phyloP scores from a whole-genome alignment of 2,329 filamentous ascomycete species.

The Moelleriella libera region DNA sequence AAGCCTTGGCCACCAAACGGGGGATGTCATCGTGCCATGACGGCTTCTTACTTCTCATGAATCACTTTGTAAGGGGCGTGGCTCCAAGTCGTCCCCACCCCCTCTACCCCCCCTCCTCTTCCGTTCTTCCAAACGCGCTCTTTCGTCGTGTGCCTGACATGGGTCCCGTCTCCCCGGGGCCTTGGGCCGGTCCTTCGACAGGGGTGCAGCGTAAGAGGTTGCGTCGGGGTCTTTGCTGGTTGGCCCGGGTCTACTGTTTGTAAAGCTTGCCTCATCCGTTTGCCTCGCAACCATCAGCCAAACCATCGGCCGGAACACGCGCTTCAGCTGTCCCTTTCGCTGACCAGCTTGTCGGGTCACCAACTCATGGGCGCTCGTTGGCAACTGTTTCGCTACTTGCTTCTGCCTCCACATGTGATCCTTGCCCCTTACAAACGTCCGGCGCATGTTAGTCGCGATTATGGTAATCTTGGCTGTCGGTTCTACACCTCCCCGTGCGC shows the following conservation, averaged over 20 bases:
- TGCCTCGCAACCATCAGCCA: slow-evolving; percentile 2
- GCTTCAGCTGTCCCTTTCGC: too few relatives aligned
- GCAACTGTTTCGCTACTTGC: too few relatives aligned
- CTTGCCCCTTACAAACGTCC: too few relatives aligned
- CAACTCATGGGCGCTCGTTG: too few relatives aligned
- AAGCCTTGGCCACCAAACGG: too few relatives aligned
- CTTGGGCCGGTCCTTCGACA: slow-evolving; percentile 3
- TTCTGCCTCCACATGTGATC: too few relatives aligned
- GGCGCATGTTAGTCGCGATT: too few relatives aligned
- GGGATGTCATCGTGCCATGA: too few relatives aligned
- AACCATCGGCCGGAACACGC: not conserved
- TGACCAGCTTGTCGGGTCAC: too few relatives aligned
- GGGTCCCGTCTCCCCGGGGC: slow-evolving; percentile 5
- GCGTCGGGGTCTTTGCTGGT: slow-evolving; percentile 1
- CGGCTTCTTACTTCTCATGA: not conserved
- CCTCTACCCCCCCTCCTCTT: not conserved
- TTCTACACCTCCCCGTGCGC: too few relatives aligned
- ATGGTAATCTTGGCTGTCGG: too few relatives aligned
- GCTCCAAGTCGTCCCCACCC: not conserved
- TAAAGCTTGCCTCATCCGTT: not conserved
- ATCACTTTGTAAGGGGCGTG: not conserved
- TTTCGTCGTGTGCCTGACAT: slow-evolving; percentile 5
- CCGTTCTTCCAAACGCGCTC: slow-evolving; percentile 2
- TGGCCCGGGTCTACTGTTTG: not conserved
- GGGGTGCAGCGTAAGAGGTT: slow-evolving; percentile 1